Evolutionary conservation across 2,329 filamentous ascomycete species (phyloP).

Genomic region (Metarhizium humberi): DNA sequence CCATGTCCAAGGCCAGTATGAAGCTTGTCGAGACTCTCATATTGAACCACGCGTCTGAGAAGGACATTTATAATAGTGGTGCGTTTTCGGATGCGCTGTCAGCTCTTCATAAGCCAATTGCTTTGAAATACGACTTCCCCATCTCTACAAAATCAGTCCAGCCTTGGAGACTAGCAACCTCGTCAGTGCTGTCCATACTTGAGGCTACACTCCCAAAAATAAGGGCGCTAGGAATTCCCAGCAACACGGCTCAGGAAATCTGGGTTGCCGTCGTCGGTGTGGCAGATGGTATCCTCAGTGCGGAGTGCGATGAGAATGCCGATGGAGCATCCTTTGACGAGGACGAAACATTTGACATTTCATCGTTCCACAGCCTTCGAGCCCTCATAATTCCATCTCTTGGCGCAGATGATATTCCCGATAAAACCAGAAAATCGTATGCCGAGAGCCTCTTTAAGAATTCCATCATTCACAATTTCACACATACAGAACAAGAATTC

Average conservation of each 20-base stretch:
- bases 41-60: conserved; percentile 47
- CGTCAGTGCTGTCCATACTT: conserved; percentile 58
- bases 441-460: conserved; percentile 69
- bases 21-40: conserved; percentile 54
- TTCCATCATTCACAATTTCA: conserved; percentile 67
- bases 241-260: conserved; percentile 42
- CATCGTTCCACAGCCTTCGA: conserved; percentile 59
- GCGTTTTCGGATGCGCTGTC: conserved; percentile 56
- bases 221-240: conserved; percentile 36
- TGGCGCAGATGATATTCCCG: conserved; percentile 54
- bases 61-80: conserved; percentile 60
- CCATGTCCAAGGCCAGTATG: conserved; percentile 78
- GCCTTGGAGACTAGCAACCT: conserved; percentile 75
- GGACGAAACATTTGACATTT: conserved; percentile 77
- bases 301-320: conserved; percentile 43
- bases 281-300: conserved; percentile 58
- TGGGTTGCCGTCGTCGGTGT: conserved; percentile 62
- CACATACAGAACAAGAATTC: conserved; percentile 43
- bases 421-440: conserved; percentile 59
- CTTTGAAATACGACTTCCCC: conserved; percentile 71
- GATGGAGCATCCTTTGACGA: conserved; percentile 40
- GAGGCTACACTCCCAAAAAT: conserved; percentile 55
- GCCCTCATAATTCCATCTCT: conserved; percentile 66
- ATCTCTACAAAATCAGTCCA: conserved; percentile 60
- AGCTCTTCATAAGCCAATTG: conserved; percentile 60